Conservation (phyloP, 805 yeast genomes). For the Candida ovalis region DNA sequence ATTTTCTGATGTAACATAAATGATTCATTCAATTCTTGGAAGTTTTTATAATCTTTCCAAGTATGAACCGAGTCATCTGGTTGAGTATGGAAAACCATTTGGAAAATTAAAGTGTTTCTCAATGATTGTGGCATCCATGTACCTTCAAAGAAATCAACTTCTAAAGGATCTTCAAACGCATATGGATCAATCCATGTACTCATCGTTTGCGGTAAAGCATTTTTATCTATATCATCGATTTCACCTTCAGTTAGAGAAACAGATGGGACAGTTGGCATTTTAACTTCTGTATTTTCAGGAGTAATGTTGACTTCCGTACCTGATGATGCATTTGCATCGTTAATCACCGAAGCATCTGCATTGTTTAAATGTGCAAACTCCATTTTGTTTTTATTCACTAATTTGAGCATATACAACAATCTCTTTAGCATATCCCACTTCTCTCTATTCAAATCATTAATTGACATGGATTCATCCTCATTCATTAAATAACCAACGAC, state of each 20-base stretch:
- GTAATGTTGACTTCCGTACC: slow-evolving; percentile 7
- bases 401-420: slow-evolving; percentile 64
- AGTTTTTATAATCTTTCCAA: slow-evolving; percentile 86
- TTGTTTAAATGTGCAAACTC: slow-evolving; percentile 3
- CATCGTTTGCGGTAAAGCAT: slow-evolving; percentile 32
- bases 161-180: slow-evolving; percentile 81
- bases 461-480: slow-evolving; percentile 32
- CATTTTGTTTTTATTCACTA: slow-evolving; percentile 42
- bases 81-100: slow-evolving; percentile 87
- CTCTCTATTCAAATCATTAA: slow-evolving; percentile 43
- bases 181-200: slow-evolving; percentile 75
- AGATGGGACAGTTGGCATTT: slow-evolving; percentile 17
- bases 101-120: slow-evolving; percentile 74
- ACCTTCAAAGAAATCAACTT: slow-evolving; percentile 78
- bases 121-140: slow-evolving; percentile 80
- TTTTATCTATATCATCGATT: slow-evolving; percentile 36
- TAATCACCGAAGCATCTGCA: background rate
- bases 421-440: slow-evolving; percentile 72
- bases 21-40: slow-evolving; percentile 54
- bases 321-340: slow-evolving; percentile 7
- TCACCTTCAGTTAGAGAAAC: slow-evolving; percentile 42
- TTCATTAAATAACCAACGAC: slow-evolving; percentile 52
- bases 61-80: slow-evolving; percentile 90
- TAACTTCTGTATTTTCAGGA: slow-evolving; percentile 32
- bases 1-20: slow-evolving; percentile 36